Evolutionary conservation across 2,329 filamentous ascomycete species (phyloP).

Genomic region (Trichophyton rubrum): DNA sequence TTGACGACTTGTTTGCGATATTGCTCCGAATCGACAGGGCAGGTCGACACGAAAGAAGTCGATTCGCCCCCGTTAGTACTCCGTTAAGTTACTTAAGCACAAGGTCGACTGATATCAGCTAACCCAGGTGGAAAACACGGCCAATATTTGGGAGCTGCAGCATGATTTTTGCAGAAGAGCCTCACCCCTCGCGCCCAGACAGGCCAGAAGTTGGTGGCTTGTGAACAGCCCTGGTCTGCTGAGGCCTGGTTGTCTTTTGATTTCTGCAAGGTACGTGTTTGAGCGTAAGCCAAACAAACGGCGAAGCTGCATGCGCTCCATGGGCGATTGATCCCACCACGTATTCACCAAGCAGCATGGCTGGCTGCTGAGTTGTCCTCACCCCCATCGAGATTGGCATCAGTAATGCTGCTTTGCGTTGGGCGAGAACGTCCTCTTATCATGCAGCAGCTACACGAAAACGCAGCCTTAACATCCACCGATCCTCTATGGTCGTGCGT

Average conservation of each 20-base stretch:
- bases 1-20: not conserved
- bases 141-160: not conserved
- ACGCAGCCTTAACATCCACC: not conserved
- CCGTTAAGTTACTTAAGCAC: not conserved
- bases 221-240: not conserved
- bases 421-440: not conserved
- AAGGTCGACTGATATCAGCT: not conserved
- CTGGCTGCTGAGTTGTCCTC: slow-evolving; percentile 1
- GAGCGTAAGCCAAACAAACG: slow-evolving; percentile 1
- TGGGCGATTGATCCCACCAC: not conserved
- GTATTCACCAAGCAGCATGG: slow-evolving; percentile 1
- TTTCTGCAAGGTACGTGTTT: slow-evolving; percentile 1
- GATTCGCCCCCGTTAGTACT: not conserved
- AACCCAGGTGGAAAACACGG: not conserved
- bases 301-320: not conserved
- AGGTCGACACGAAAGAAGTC: not conserved
- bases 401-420: slow-evolving; percentile 1
- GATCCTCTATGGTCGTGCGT: not conserved
- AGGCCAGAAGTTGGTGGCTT: slow-evolving; percentile 1
- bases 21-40: not conserved
- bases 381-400: not conserved
- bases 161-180: slow-evolving; percentile 2
- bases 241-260: not conserved
- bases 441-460: not conserved
- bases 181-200: not conserved